Base-by-base conservation (phyloP, 1,284 basidiomycete genomes). In the Mixia osmundae region DNA sequence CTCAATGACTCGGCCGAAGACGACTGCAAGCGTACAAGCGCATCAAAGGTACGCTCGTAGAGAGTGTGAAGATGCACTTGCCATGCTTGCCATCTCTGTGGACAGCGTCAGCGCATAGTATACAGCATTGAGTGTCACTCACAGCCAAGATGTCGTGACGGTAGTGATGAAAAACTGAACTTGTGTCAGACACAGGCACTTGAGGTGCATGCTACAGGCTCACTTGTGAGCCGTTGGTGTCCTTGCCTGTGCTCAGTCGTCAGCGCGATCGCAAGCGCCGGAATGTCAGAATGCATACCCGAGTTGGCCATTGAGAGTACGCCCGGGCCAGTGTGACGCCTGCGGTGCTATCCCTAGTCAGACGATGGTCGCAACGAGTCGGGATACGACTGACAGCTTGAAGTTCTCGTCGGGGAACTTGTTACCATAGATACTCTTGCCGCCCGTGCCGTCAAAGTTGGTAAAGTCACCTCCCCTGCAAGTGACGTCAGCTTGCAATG, bases 1-100 rank as follows among this genome's bases (percentile, higher is more conserved):
- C 44, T 89, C 78, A 31, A 89, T 46, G 39, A 91, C 76, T 48
- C 71, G 70, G 41, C 85, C 85, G 48, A 91, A 94, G 30, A 94
- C 83, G 14, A n/a, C n/a, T n/a, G n/a, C n/a, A n/a, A n/a, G n/a
- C n/a, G n/a, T n/a, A n/a, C n/a, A n/a, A n/a, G n/a, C n/a, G n/a
- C n/a, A n/a, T n/a, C n/a, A n/a, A n/a, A n/a, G n/a, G n/a, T n/a
- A n/a, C n/a, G n/a, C n/a, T n/a, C n/a, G n/a, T n/a, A n/a, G n/a
- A n/a, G n/a, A n/a, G n/a, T n/a, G n/a, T n/a, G n/a, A n/a, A n/a
- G n/a, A n/a, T n/a, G n/a, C n/a, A n/a, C n/a, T n/a, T n/a, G n/a
- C n/a, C n/a, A n/a, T n/a, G n/a, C n/a, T n/a, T n/a, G n/a, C n/a
- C n/a, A n/a, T n/a, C n/a, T n/a, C n/a, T n/a, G n/a, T n/a, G n/a